These are phyloP conservation scores for Phytophthora megakarya DNA, from an alignment of 352 stramenopile genomes.

Conservation along the genomic window DNA sequence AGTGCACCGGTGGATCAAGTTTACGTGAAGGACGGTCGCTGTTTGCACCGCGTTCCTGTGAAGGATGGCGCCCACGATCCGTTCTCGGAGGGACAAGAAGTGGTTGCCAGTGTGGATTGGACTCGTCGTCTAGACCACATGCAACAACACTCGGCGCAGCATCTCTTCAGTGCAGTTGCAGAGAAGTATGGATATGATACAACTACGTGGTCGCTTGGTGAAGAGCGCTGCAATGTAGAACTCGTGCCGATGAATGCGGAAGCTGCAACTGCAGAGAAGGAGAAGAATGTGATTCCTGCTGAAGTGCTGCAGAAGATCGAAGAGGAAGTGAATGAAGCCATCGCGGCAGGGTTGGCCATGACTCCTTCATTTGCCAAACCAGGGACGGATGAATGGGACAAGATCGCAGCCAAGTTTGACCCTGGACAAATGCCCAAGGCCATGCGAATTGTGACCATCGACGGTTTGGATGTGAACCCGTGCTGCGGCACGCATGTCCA, in stretches of 20 bases:
- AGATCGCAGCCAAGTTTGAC: constrained; percentile 66
- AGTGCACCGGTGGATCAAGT: constrained; percentile 55
- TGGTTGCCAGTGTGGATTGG: constrained; percentile 75
- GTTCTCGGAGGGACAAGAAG: constrained; percentile 52
- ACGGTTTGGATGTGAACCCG: constrained; percentile 83
- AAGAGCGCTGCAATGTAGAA: constrained; percentile 81
- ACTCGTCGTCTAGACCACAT: constrained; percentile 85
- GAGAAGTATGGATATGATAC: constrained; percentile 76
- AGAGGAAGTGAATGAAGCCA: constrained; percentile 74
- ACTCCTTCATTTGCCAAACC: constrained; percentile 56
- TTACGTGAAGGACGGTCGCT: constrained; percentile 69
- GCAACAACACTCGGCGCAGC: constrained; percentile 90
- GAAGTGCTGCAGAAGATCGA: constrained; percentile 67
- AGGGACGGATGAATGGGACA: constrained; percentile 59
- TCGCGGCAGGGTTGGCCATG: constrained; percentile 63
- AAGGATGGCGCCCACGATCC: constrained; percentile 25
- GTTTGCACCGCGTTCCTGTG: constrained; percentile 56
- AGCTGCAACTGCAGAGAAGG: constrained; percentile 36
- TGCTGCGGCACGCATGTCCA: constrained; percentile 91
- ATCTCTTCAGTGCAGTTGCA: constrained; percentile 87
- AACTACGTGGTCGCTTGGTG: constrained; percentile 77
- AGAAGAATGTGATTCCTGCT: constrained; percentile 44
- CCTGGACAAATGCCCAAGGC: constrained; percentile 58
- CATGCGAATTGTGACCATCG: constrained; percentile 86
- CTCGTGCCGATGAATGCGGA: constrained; percentile 50